Base-by-base conservation (phyloP, 2,329 filamentous ascomycete species). In the Cytospora paraplurivora region DNA sequence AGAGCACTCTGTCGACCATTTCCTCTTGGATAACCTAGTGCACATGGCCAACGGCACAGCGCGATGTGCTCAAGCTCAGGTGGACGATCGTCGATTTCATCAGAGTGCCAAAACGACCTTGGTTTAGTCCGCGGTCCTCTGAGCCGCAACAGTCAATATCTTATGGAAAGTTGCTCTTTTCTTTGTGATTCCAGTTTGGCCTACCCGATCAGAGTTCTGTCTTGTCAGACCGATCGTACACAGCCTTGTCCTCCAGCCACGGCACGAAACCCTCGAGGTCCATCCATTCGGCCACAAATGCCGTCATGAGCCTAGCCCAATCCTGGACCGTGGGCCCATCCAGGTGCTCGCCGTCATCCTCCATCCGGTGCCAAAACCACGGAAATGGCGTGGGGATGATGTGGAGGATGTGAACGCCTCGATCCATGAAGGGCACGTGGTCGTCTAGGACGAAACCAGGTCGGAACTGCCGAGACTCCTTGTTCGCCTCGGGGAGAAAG, bases 221-320 rank as follows among this genome's bases (percentile, higher is more conserved):
- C 54, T 66, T 64, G 6, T 60, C 62, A 27, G 57, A 56, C 13
- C 56, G 59, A 27, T 64, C 62, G 21, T 56, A 49, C 5, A 38
- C 57, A 5, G 15, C 17, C 32, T 59, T 17, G 1, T 34, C n/a
- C 10, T 56, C n/a, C 37, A 59, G 34, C 6, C n/a, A 34, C 17
- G 64, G 64, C 35, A 66, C 57, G 21, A 61, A 53, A 17, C 53
- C 62, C 33, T 63, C 64, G 17, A 66, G 57, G 3, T 93, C 91
- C 79, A 95, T 81, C 89, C 91, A 95, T 73, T 94, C 91, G 4
- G 88, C 84, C 52, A 85, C 82, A 76, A 95, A 95, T 0, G 86
- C 90, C 0, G 88, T 86, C 3, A 91, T 79, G 37, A 95, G 83
- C 69, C 83, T 84, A 19, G 88, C 83, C 91, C 91, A 95, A 73